phyloP scores from a whole-genome alignment of 2,329 filamentous ascomycete genomes.

The Hypomyces perniciosus region DNA sequence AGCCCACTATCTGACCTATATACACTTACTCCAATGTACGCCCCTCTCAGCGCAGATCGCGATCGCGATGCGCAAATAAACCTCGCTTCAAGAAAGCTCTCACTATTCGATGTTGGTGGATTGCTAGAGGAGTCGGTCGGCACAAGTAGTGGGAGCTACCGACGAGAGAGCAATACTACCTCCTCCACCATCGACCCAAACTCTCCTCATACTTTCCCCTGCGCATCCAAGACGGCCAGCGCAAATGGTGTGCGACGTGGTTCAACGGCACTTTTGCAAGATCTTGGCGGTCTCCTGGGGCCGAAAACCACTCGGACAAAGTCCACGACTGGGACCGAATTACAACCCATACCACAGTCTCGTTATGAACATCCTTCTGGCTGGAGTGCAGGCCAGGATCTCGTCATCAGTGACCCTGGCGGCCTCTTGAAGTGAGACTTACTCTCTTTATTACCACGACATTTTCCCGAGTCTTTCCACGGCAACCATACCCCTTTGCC shows the following conservation, averaged over 20 bases:
- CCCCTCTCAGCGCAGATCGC: conserved; percentile 41
- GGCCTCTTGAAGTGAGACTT: conserved; percentile 31
- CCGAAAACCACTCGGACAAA: conserved; percentile 26
- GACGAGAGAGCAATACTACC: conserved; percentile 34
- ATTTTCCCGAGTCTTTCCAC: not conserved
- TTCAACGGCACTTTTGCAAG: conserved; percentile 53
- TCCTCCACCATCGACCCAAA: conserved; percentile 36
- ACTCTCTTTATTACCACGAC: not conserved
- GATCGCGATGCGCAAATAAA: conserved; percentile 16
- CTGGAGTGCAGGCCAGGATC: conserved; percentile 24
- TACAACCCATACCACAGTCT: conserved; percentile 42
- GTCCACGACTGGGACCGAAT: conserved; percentile 34
- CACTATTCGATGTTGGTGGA: conserved; percentile 81
- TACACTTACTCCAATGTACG: conserved; percentile 17
- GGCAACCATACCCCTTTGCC: conserved; percentile 8
- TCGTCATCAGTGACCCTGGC: conserved; percentile 34
- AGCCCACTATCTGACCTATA: conserved; percentile 22
- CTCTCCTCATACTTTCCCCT: conserved; percentile 31
- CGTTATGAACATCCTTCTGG: conserved; percentile 29
- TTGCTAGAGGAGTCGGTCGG: conserved; percentile 50
- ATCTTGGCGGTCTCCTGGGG: conserved; percentile 48
- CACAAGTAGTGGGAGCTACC: conserved; percentile 27
- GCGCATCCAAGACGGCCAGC: conserved; percentile 40
- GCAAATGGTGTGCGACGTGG: conserved; percentile 44
- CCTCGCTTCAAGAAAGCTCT: conserved; percentile 43